These are phyloP conservation scores for Colletotrichum orchidophilum DNA, from an alignment of 2,329 filamentous ascomycete genomes.

Conservation along the genomic window DNA sequence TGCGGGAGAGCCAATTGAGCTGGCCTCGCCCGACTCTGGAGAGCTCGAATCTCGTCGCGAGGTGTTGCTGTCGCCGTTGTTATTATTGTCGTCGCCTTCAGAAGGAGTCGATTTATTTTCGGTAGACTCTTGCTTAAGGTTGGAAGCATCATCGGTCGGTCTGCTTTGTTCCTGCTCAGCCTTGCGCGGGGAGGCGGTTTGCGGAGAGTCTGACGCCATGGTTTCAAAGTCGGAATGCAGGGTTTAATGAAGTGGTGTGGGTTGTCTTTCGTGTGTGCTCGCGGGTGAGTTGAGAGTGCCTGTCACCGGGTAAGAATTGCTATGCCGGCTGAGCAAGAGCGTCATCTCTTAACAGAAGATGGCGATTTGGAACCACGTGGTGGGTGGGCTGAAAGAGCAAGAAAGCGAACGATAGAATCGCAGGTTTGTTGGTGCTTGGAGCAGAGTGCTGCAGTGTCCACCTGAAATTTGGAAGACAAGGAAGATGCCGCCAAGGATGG, in stretches of 20 bases:
- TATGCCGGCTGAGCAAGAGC: conserved; percentile 4
- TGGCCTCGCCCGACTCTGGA: conserved; percentile 32
- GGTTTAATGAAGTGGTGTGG: conserved; percentile 20
- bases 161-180: conserved; percentile 18
- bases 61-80: neutral
- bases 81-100: neutral
- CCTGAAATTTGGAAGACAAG: conserved; percentile 26
- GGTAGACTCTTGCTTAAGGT: conserved; percentile 3
- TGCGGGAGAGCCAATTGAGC: conserved; percentile 15
- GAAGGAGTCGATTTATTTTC: neutral
- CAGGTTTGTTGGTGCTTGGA: conserved; percentile 10
- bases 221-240: conserved; percentile 30
- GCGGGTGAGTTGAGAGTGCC: neutral
- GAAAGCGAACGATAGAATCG: neutral
- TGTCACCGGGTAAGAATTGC: conserved; percentile 28
- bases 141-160: neutral
- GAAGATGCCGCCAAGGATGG: conserved; percentile 1
- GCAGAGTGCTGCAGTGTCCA: conserved; percentile 4
- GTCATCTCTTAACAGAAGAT: conserved; percentile 26
- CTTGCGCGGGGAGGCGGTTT: conserved; percentile 18
- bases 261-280: neutral
- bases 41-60: conserved; percentile 23
- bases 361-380: neutral
- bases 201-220: conserved; percentile 27
- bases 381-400: neutral